These are phyloP conservation scores for Nakaseomyces sp. DNA, from an alignment of 1,139 yeast genomes.

Conservation along the genomic window DNA sequence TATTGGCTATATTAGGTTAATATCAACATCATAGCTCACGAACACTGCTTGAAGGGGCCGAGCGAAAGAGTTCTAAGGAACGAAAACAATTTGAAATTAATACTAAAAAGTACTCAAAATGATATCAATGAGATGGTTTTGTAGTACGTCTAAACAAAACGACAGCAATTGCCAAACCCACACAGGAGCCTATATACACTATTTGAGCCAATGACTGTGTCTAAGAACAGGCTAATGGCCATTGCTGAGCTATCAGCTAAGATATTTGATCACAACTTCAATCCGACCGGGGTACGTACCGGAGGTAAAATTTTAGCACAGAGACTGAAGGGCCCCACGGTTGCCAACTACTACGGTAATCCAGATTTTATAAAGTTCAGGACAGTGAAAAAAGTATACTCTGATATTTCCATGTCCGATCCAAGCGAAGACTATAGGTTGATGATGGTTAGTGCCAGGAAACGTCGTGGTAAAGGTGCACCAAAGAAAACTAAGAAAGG, in stretches of 20 bases:
- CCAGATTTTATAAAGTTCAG: slow-evolving; percentile 59
- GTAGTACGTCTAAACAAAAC: too few relatives aligned
- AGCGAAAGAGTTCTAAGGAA: too few relatives aligned
- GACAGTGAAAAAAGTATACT: slow-evolving; percentile 48
- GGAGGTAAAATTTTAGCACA: slow-evolving; percentile 69
- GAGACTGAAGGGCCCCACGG: slow-evolving; percentile 66
- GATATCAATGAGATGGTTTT: too few relatives aligned
- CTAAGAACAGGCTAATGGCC: slow-evolving; percentile 43
- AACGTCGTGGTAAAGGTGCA: slow-evolving; percentile 88
- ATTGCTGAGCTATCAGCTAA: slow-evolving; percentile 50
- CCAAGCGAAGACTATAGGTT: slow-evolving; percentile 67
- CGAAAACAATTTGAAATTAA: too few relatives aligned
- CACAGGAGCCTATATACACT: too few relatives aligned
- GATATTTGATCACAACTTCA: slow-evolving; percentile 55
- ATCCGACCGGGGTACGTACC: slow-evolving; percentile 62
- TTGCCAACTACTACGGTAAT: slow-evolving; percentile 68
- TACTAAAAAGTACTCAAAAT: too few relatives aligned
- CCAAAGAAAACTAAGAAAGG: slow-evolving; percentile 63
- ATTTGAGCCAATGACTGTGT: slow-evolving; percentile 10
- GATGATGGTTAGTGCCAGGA: slow-evolving; percentile 54
- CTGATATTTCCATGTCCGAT: slow-evolving; percentile 54
- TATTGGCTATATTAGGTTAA: too few relatives aligned
- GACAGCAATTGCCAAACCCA: too few relatives aligned
- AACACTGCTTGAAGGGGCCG: too few relatives aligned
- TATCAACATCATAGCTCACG: too few relatives aligned